phyloP scores from a whole-genome alignment of 163 green algal genomes.

The Botryococcus braunii region DNA sequence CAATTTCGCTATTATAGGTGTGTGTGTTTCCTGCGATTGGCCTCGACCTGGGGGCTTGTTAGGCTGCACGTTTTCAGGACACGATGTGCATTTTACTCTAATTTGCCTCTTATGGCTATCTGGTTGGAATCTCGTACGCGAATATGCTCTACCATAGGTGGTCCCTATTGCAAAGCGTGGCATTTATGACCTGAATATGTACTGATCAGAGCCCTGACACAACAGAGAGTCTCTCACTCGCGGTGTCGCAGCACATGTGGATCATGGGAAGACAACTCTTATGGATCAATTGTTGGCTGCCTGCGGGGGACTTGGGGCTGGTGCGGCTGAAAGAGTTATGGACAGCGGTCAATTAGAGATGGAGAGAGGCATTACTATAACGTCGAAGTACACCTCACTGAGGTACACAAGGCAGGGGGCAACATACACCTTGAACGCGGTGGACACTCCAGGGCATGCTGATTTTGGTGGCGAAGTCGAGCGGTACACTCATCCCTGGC shows the following conservation, averaged over 20 bases:
- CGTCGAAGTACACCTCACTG: constrained; percentile 73
- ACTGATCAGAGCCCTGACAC: too few species aligned
- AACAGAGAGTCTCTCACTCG: background rate
- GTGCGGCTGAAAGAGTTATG: constrained; percentile 65
- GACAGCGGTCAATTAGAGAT: constrained; percentile 65
- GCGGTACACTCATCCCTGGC: too few species aligned
- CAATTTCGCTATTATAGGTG: constrained; percentile 12
- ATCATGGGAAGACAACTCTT: constrained; percentile 70
- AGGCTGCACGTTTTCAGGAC: too few species aligned
- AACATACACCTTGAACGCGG: constrained; percentile 63
- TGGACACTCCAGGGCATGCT: constrained; percentile 79
- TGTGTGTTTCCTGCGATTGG: too few species aligned
- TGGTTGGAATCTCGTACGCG: too few species aligned
- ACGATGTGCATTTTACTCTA: too few species aligned
- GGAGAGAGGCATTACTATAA: constrained; percentile 82
- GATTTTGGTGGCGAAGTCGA: constrained; percentile 84
- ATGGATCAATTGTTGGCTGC: constrained; percentile 69
- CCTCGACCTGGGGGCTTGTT: too few species aligned
- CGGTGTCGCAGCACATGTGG: constrained; percentile 32
- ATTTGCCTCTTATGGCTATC: too few species aligned
- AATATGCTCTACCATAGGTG: too few species aligned
- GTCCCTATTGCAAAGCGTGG: too few species aligned
- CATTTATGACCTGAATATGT: too few species aligned
- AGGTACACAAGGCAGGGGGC: constrained; percentile 32
- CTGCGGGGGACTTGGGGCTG: constrained; percentile 24